Evolutionary conservation across 2,329 filamentous ascomycete species (phyloP), one percentile per base, ranked within the genome.

Genomic region (Cercospora zeina): DNA sequence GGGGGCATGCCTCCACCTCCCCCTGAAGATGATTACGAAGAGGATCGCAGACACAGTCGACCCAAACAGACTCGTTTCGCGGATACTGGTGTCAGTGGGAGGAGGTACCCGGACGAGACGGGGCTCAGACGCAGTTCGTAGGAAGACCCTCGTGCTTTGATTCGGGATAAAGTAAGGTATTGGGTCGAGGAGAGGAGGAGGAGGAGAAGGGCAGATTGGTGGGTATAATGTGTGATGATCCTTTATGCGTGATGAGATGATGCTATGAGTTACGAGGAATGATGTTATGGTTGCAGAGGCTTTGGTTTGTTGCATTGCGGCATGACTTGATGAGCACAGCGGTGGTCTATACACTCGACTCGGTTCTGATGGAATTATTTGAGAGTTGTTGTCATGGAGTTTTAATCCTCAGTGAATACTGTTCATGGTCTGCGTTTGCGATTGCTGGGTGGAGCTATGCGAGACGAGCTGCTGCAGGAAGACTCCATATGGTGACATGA

Each of bases 41-140:
- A 63, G 24, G 45, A 56, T 33, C 45, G 62, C 27, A 57, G 58
- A 33, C 58, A 63, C 27, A 56, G 51, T 31, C 45, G 62, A 8
- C 47, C 62, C 24, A 63, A 63, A 27, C 62, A 63, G 31, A 63
- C 62, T 24, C 62, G 62, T 11, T 63, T 63, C 37, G 54, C 62
- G 9, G 62, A 63, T 54, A 61, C 58, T 30, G 62, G 62, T 14
- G 62, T 63, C 1, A 63, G 58, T 49, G 62, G 62, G 9, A 61
- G 62, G 16, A 30, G 58, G 24, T 63, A 63, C 51, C 62, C 62
- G 1, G 62, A 63, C n/a, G 62, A 63, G 19, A 60, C 45, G 49
- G 56, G 56, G 5, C 47, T 53, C 10, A 51, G 56, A 30, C 56
- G 56, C n/a, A 47, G 47, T 37, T 59, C 56, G 34, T 59, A 59